These are phyloP conservation scores for Takashimella koratensis DNA, from an alignment of 1,284 basidiomycete species.

Conservation along the genomic window DNA sequence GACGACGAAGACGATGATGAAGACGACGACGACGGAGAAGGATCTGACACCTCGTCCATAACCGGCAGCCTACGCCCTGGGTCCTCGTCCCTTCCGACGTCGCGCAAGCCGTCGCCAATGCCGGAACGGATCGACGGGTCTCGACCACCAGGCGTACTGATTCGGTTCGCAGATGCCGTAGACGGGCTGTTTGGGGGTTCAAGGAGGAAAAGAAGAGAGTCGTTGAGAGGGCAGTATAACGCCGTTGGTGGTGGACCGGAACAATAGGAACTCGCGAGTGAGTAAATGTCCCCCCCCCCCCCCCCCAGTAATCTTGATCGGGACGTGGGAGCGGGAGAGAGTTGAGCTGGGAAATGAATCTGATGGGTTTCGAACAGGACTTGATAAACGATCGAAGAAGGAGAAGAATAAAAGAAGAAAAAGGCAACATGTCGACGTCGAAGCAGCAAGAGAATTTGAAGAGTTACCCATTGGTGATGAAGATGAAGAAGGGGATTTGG, in stretches of 20 bases:
- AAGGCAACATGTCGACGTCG: slow-evolving; percentile 10
- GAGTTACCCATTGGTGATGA: slow-evolving; percentile 4
- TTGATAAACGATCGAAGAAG: slow-evolving; percentile 18
- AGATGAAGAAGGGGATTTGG: slow-evolving; percentile 7
- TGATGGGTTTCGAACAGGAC: no score
- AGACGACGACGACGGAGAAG: slow-evolving; percentile 57
- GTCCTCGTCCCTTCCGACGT: slow-evolving; percentile 33
- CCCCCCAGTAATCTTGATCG: no score
- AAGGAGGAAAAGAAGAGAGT: slow-evolving; percentile 45
- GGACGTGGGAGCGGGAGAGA: no score
- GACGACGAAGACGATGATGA: slow-evolving; percentile 34
- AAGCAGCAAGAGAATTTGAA: slow-evolving; percentile 25
- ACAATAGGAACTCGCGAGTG: slow-evolving; percentile 67
- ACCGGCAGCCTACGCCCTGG: slow-evolving; percentile 35
- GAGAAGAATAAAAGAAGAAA: slow-evolving; percentile 1
- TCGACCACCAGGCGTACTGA: slow-evolving; percentile 32
- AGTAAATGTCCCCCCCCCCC: no score
- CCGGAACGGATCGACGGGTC: slow-evolving; percentile 10
- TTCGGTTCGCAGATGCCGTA: slow-evolving; percentile 52
- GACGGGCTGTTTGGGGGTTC: slow-evolving; percentile 55
- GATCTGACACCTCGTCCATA: slow-evolving; percentile 64
- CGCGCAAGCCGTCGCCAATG: slow-evolving; percentile 30
- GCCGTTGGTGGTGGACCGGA: slow-evolving; percentile 54
- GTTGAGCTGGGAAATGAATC: no score
- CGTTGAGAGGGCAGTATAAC: slow-evolving; percentile 52